phyloP scores from a whole-genome alignment of 176 grass and related monocot species.

The Hordeum vulgare region MorexV3_pseudomolecules_assembly NC_058522.1:49101393-49101892 shows the following conservation, averaged over 20 bases:
- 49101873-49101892: not conserved
- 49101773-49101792: not conserved
- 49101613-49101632: not conserved
- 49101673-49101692: not conserved
- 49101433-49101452: not conserved
- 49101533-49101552: not conserved
- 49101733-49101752: not conserved
- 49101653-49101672: not conserved
- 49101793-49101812: not conserved
- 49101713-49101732: not conserved
- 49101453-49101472: not conserved
- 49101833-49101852: not conserved
- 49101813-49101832: not conserved
- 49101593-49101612: not conserved
- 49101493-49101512: not conserved
- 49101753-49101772: conserved; percentile 23
- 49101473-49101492: not conserved
- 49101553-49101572: not conserved
- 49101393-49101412: not conserved
- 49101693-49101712: not conserved
- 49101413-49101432: not conserved
- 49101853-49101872: conserved; percentile 3
- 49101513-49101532: not conserved
- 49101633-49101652: not conserved
- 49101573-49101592: not conserved